A percentile compares a stretch with the other conserved stretches of the same genome.
phyloP scores from a whole-genome alignment of 495 filamentous ascomycete species.

The Trichoderma orchidacearum region DNA sequence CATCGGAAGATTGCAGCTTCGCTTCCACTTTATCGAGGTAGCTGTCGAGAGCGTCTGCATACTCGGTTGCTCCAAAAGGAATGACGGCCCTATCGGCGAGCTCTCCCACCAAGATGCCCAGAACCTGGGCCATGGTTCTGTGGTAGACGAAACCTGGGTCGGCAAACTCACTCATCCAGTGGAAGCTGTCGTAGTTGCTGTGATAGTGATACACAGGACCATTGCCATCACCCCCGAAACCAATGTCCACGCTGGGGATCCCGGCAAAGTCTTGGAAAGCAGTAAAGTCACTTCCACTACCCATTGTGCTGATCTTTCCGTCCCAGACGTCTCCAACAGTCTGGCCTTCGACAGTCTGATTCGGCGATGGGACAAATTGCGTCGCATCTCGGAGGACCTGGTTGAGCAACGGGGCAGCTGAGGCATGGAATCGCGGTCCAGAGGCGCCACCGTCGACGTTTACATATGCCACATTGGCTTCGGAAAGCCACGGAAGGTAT shows the following conservation, averaged over 20 bases:
- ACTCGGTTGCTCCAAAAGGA: constrained; percentile 62
- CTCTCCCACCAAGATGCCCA: constrained; percentile 65
- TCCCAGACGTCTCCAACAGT: constrained; percentile 69
- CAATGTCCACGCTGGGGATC: constrained; percentile 71
- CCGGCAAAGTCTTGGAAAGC: constrained; percentile 90
- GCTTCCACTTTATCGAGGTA: constrained; percentile 57
- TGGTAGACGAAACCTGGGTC: constrained; percentile 82
- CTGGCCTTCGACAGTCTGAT: constrained; percentile 65
- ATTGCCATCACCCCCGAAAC: constrained; percentile 45
- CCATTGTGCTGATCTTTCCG: constrained; percentile 49
- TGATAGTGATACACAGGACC: constrained; percentile 61
- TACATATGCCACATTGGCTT: constrained; percentile 70
- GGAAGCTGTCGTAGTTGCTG: constrained; percentile 85
- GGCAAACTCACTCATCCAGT: constrained; percentile 74
- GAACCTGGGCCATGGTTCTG: constrained; percentile 62
- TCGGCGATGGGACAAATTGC: constrained; percentile 60
- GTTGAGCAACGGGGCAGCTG: constrained; percentile 69
- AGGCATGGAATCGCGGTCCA: constrained; percentile 55
- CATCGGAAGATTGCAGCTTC: constrained; percentile 31
- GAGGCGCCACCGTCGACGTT: constrained; percentile 75
- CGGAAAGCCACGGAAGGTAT: constrained; percentile 69
- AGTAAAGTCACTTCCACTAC: constrained; percentile 76
- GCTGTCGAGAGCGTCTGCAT: constrained; percentile 46
- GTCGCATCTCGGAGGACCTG: constrained; percentile 59
- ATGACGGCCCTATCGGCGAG: constrained; percentile 68